Conservation (phyloP, 2,329 filamentous ascomycete genomes). For the Tolypocladium ovalisporum region DNA sequence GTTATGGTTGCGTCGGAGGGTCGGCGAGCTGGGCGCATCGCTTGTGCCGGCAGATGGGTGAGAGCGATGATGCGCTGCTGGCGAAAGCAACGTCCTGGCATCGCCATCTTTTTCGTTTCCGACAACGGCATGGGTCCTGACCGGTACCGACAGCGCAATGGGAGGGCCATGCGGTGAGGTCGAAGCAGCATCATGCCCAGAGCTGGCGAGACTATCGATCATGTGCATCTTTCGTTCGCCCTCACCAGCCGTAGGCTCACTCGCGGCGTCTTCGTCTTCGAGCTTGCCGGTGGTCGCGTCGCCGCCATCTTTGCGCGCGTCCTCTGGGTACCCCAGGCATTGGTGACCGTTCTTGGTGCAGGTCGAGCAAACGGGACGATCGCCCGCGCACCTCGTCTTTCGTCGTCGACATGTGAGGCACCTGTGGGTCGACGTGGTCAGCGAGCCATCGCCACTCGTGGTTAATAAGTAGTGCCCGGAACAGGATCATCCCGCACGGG, state of each 20-base stretch:
- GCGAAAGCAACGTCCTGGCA: conserved; percentile 6
- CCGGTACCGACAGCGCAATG: not conserved
- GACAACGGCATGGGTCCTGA: conserved; percentile 3
- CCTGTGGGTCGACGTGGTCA: conserved; percentile 21
- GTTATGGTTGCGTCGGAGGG: conserved; percentile 39
- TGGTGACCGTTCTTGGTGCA: conserved; percentile 60
- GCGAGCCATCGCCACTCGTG: not conserved
- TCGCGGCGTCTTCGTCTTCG: conserved; percentile 4
- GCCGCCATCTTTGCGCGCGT: conserved; percentile 30
- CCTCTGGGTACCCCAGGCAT: conserved; percentile 57
- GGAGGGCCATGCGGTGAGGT: not conserved
- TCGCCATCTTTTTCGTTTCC: conserved; percentile 15
- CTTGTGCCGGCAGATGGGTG: conserved; percentile 8
- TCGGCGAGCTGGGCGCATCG: conserved; percentile 26
- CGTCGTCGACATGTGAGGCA: conserved; percentile 65
- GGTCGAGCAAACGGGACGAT: conserved; percentile 61
- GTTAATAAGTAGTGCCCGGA: too few species aligned
- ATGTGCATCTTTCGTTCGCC: not conserved
- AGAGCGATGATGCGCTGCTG: conserved; percentile 4
- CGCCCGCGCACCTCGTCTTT: conserved; percentile 66
- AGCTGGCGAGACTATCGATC: not conserved
- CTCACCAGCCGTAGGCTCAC: not conserved
- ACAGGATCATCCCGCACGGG: not conserved
- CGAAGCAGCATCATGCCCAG: not conserved
- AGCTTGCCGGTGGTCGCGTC: conserved; percentile 12